Evolutionary conservation across 257 asterid species (phyloP), one percentile per base, ranked within the genome.

Genomic region (Handroanthus guayacan): DNA sequence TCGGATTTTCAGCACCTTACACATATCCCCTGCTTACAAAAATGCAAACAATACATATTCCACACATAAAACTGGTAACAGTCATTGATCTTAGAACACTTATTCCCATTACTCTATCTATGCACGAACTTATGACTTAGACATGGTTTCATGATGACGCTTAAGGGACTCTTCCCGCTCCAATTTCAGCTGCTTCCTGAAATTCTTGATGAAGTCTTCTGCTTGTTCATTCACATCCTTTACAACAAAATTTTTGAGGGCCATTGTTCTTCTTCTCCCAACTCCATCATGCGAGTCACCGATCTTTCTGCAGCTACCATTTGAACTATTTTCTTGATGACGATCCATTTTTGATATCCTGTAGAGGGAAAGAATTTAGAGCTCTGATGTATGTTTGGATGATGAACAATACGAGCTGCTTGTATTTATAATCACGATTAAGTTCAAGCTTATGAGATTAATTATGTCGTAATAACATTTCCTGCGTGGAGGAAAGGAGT

Each of bases 141-240:
- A 48, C 16, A 74, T 76, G 78, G 75, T 79, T 57, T 86, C 84
- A 36, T 58, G 78, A n/a, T 58, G 63, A 57, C 82, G 79, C 18
- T 80, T 82, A 3, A 87, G 74, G 31, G 87, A 87, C 37, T 78
- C 78, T 52, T 82, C 62, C 2, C 84, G 69, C 75, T 82, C 86
- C 20, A 84, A 20, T 67, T 14, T 82, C 31, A 87, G 86, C 76
- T 84, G 87, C 37, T 84, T 84, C 74, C 75, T 82, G 79, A 87
- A 84, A 11, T 79, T 84, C 44, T 76, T 79, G 79, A 87, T 87
- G 55, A 84, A 84, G 62, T 82, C 80, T 16, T 84, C 87, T 7
- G 89, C 89, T 68, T 66, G 37, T 38, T 55, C 67, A 71, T 84
- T 62, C 44, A 84, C 87, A 62, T 84, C 91, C 54, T 84, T 84